Evolutionary conservation across 768 basidiomycete genomes (phyloP), one percentile per base, ranked within the genome.

Genomic region (Tylopilus felleus): DNA sequence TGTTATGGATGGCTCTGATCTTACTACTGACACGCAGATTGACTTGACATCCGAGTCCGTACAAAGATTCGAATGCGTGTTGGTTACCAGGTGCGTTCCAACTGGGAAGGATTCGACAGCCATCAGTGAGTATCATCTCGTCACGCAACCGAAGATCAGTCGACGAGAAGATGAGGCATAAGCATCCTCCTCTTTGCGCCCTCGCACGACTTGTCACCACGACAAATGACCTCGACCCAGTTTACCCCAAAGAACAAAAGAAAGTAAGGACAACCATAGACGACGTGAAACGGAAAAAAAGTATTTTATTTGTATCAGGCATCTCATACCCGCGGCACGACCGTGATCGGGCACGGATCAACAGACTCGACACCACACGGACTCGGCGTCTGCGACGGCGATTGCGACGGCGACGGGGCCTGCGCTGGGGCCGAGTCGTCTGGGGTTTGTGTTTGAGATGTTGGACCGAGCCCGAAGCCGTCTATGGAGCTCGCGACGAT

Each of bases 401-500:
- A 23, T 6, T 25, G 44, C 0, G 10, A 41, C 3, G 23, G 41
- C 19, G 51, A 51, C 4, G 17, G 58, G 9, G 36, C 36, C 17
- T 27, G 35, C 9, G 33, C 1, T 22, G 23, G 3, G 13, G 14
- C 8, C 14, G 46, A 14, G 44, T 33, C 5, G 9, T 6, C 38
- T n/a, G n/a, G n/a, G n/a, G n/a, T n/a, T n/a, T 14, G 64, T 3
- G 14, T 14, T 21, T 52, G 42, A 2, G 53, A 63, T 1, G 64
- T 22, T 4, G 64, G 52, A 23, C 16, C 13, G 14, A 56, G 50
- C 8, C 46, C 64, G 17, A 65, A 65, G 6, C 52, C 61, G 7
- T 66, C 59, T 28, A 61, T 47, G 8, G 59, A 64, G 16, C 62
- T 65, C 14, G 58, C 56, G 16, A 35, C 60, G 7, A 67, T 70